Conservation (phyloP, 73 alveolate species). For the Vitrella brassicaformis region DNA sequence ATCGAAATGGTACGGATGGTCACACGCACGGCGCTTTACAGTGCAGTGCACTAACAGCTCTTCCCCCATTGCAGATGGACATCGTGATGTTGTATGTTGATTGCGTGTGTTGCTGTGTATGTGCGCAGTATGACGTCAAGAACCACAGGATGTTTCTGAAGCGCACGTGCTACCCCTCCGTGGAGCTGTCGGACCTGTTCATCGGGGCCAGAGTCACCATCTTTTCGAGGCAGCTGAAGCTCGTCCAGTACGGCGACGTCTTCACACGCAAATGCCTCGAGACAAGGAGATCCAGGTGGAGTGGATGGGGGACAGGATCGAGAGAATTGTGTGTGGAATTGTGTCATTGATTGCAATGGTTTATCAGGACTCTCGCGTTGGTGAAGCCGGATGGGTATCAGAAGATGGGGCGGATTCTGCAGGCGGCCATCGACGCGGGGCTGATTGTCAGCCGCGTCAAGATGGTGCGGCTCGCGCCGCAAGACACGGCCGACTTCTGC, state of each 20-base stretch:
- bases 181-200: constrained; percentile 65
- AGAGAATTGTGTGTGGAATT: too few species aligned
- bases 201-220: constrained; percentile 76
- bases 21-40: not conserved
- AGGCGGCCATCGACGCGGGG: constrained; percentile 60
- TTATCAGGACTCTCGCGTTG: constrained; percentile 85
- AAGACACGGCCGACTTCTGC: constrained; percentile 68
- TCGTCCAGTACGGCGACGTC: constrained; percentile 83
- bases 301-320: not conserved
- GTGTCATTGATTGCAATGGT: too few species aligned
- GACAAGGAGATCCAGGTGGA: constrained; percentile 46
- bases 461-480: constrained; percentile 67
- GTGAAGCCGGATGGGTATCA: constrained; percentile 88
- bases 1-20: constrained; percentile 66
- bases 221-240: constrained; percentile 79
- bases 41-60: not conserved
- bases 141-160: constrained; percentile 73
- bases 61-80: not conserved
- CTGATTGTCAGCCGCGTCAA: constrained; percentile 76
- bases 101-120: not conserved
- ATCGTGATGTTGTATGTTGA: not conserved
- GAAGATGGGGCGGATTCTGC: constrained; percentile 79
- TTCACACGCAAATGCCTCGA: constrained; percentile 73
- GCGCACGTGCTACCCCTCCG: constrained; percentile 67
- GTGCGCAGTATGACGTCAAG: constrained; percentile 67